Evolutionary conservation across 164 flowering plant species (phyloP).

Genomic region (Stephania cephalantha): DNA sequence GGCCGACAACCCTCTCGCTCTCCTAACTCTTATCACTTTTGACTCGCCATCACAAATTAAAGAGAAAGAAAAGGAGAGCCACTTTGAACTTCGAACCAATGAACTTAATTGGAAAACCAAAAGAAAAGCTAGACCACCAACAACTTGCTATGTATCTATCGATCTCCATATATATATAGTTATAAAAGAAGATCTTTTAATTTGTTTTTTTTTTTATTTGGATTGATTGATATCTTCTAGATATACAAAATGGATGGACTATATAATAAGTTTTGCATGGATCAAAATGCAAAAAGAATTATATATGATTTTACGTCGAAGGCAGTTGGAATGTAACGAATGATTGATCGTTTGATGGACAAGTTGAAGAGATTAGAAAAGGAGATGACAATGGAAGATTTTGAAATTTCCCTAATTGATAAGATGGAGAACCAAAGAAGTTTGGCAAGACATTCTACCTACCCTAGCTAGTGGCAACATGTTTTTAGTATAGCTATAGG

Average conservation of each 20-base stretch:
- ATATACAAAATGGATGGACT: neutral
- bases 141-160: neutral
- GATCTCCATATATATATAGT: neutral
- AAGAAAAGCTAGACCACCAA: too few relatives aligned
- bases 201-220: too few relatives aligned
- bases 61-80: neutral
- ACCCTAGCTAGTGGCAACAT: neutral
- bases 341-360: neutral
- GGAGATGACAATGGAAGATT: neutral
- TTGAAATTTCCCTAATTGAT: neutral
- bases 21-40: too few relatives aligned
- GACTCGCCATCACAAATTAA: neutral
- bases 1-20: neutral
- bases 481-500: neutral
- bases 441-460: conserved; percentile 1
- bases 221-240: neutral
- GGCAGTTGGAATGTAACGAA: conserved; percentile 1
- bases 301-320: neutral
- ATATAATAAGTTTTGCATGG: neutral
- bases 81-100: neutral
- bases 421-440: conserved; percentile 1
- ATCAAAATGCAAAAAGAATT: neutral
- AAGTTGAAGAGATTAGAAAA: neutral
- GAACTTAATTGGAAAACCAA: neutral
- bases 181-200: conserved; percentile 9